A percentile compares a stretch with the other conserved stretches of the same genome.
Conservation (phyloP, 192 early-diverging fungal species). For the Backusella liffmaniae region DNA sequence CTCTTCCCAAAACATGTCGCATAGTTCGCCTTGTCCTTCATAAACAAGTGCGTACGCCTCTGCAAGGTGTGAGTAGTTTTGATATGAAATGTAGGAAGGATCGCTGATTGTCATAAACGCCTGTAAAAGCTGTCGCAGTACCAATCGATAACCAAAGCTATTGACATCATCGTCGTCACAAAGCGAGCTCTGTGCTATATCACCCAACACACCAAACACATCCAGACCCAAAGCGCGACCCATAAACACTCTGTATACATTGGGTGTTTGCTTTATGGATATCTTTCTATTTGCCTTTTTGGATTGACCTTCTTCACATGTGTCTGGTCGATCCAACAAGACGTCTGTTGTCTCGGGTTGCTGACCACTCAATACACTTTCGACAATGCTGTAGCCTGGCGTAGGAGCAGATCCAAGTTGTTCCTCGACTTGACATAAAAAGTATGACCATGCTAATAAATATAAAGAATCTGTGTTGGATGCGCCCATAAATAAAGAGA, state of each 20-base stretch:
- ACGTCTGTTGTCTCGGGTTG: not conserved
- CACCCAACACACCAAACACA: slow-evolving; percentile 18
- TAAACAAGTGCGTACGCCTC: not conserved
- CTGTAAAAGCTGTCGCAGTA: not conserved
- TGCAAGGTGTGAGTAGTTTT: slow-evolving; percentile 15
- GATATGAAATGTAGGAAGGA: slow-evolving; percentile 11
- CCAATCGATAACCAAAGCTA: slow-evolving; percentile 17
- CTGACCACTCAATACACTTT: slow-evolving; percentile 7
- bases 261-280: slow-evolving; percentile 12
- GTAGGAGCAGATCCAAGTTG: not conserved
- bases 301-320: not conserved
- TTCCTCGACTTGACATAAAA: slow-evolving; percentile 14
- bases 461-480: slow-evolving; percentile 34
- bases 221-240: slow-evolving; percentile 16
- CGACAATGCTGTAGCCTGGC: not conserved
- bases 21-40: slow-evolving; percentile 16
- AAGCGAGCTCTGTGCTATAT: not conserved
- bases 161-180: slow-evolving; percentile 17
- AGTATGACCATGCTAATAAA: slow-evolving; percentile 44
- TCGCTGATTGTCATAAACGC: slow-evolving; percentile 11
- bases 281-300: not conserved
- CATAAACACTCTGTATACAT: slow-evolving; percentile 13
- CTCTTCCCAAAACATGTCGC: slow-evolving; percentile 26
- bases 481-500: slow-evolving; percentile 25
- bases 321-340: not conserved